Conservation (phyloP, 1,284 basidiomycete species). For the Fomitopsis betulina region DNA sequence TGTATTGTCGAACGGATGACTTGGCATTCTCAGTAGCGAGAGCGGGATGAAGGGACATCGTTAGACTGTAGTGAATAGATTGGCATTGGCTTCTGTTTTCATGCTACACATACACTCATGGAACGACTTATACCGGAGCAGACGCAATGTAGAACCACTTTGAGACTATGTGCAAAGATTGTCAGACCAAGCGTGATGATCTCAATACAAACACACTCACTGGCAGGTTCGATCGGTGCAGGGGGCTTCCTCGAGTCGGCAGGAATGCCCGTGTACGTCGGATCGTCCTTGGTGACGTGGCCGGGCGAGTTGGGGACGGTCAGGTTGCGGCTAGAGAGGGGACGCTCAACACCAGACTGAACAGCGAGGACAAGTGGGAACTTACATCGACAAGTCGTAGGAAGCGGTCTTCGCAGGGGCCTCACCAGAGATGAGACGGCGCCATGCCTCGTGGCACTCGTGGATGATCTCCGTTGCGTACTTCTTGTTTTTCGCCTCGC, state of each 20-base stretch:
- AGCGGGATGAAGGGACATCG: conserved; percentile 8
- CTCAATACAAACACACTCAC: conserved; percentile 40
- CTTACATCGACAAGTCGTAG: conserved; percentile 82
- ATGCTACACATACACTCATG: conserved; percentile 16
- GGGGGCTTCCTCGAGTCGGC: conserved; percentile 78
- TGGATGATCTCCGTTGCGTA: conserved; percentile 99
- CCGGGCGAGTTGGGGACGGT: conserved; percentile 76
- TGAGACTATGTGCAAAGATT: conserved; percentile 49
- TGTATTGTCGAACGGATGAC: neutral
- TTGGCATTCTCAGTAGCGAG: conserved; percentile 1
- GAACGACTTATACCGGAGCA: conserved; percentile 55
- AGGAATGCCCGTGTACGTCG: conserved; percentile 65
- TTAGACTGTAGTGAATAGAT: conserved; percentile 11
- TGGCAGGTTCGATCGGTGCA: conserved; percentile 84
- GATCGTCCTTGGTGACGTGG: conserved; percentile 61
- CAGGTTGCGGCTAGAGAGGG: conserved; percentile 52
- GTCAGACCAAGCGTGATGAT: neutral
- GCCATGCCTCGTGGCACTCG: conserved; percentile 99
- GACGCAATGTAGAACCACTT: conserved; percentile 91
- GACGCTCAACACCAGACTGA: conserved; percentile 14
- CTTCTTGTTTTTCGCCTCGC: conserved; percentile 99
- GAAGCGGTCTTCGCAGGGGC: conserved; percentile 61
- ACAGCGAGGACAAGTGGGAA: conserved; percentile 13
- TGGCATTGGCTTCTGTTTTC: conserved; percentile 17
- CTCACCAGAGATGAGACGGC: conserved; percentile 86